Conservation (phyloP, 306 rosid species). For the Argentina anserina region DNA sequence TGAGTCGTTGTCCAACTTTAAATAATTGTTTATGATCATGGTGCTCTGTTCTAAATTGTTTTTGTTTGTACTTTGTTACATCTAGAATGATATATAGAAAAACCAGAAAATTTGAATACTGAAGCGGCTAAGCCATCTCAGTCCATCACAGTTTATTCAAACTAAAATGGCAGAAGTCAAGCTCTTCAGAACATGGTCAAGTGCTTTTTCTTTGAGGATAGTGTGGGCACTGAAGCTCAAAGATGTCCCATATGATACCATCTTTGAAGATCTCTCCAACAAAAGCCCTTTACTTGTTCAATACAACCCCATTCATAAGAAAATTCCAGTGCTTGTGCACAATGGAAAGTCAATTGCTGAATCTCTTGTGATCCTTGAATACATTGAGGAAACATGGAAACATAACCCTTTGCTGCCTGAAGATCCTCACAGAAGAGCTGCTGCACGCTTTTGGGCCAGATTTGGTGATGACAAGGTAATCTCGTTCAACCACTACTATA, state of each 20-base stretch:
- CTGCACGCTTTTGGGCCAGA: constrained; percentile 37
- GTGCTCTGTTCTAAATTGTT: too few relatives aligned
- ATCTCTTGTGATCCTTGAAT: constrained; percentile 31
- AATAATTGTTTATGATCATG: too few relatives aligned
- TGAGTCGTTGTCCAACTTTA: too few relatives aligned
- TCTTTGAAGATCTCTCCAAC: constrained; percentile 36
- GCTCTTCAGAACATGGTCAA: constrained; percentile 35
- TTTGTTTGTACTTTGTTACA: too few relatives aligned
- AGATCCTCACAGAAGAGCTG: constrained; percentile 20
- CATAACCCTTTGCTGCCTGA: constrained; percentile 28
- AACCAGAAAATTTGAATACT: background rate
- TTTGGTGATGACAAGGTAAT: constrained; percentile 27
- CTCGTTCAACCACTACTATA: background rate
- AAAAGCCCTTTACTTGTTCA: constrained; percentile 37
- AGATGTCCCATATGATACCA: constrained; percentile 24
- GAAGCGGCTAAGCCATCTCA: background rate
- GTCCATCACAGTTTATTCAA: background rate
- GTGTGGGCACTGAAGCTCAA: constrained; percentile 39
- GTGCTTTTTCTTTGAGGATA: constrained; percentile 24
- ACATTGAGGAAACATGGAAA: constrained; percentile 36
- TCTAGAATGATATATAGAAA: background rate
- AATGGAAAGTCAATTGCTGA: constrained; percentile 30
- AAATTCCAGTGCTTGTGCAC: constrained; percentile 34
- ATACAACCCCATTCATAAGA: constrained; percentile 27
- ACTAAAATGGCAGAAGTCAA: constrained; percentile 21